Percentiles rank a stretch among this genome's conserved stretches.
phyloP scores from a whole-genome alignment of 2,329 filamentous ascomycete genomes.

The Blastomyces percursus region DNA sequence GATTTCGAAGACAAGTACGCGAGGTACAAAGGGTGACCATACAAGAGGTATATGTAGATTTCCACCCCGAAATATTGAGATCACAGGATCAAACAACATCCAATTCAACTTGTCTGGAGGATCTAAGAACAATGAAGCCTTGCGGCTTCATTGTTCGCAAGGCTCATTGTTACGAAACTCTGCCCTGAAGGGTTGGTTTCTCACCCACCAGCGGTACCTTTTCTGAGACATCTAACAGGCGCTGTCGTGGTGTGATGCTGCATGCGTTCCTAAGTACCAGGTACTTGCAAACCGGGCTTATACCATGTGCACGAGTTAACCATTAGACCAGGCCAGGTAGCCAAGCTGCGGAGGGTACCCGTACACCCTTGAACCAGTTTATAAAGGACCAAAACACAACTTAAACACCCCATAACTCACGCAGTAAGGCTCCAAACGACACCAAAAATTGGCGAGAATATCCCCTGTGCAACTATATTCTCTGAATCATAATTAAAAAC shows the following conservation, averaged over 20 bases:
- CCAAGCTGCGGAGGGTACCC: neutral
- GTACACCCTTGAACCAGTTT: neutral
- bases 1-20: neutral
- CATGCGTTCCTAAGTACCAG: constrained; percentile 4
- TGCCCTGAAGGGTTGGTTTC: constrained; percentile 4
- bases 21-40: neutral
- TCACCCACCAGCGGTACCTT: neutral
- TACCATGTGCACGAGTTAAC: constrained; percentile 1
- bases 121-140: neutral
- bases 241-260: constrained; percentile 3
- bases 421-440: neutral
- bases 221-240: neutral
- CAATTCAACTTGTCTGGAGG: neutral
- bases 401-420: neutral
- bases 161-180: constrained; percentile 6
- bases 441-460: neutral
- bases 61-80: neutral
- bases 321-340: constrained; percentile 5
- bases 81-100: neutral
- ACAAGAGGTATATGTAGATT: neutral
- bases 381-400: neutral
- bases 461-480: neutral
- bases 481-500: neutral
- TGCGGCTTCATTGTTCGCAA: neutral
- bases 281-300: constrained; percentile 7